These are phyloP conservation scores for Ceriops tagal DNA, from an alignment of 345 rosid genomes.

Conservation along the genomic window DNA sequence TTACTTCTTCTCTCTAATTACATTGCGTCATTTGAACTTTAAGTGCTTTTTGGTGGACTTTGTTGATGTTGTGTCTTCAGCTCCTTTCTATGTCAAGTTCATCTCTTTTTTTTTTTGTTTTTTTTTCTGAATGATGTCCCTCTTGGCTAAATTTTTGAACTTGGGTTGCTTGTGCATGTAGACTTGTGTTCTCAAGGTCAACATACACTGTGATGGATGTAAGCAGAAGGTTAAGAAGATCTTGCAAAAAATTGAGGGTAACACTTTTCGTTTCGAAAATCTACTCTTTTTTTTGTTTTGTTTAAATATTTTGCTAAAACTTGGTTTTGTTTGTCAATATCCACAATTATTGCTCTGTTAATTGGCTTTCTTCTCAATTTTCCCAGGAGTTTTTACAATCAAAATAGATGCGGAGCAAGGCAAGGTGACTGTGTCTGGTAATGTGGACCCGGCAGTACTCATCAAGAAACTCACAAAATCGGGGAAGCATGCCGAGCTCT, in stretches of 20 bases:
- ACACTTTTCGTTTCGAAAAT: too few relatives aligned
- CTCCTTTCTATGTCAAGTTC: not conserved
- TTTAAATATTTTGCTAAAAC: too few relatives aligned
- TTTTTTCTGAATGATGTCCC: not conserved
- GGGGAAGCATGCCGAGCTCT: not conserved
- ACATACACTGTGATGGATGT: not conserved
- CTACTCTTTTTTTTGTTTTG: too few relatives aligned
- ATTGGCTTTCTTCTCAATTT: not conserved
- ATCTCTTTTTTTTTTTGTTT: not conserved
- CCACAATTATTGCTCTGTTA: not conserved
- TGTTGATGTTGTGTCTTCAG: not conserved
- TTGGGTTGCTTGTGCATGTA: not conserved
- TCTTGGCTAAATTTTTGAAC: not conserved
- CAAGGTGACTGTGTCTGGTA: not conserved
- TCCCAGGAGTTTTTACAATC: not conserved
- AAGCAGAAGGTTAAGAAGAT: not conserved
- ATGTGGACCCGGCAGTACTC: not conserved
- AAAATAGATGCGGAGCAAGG: not conserved
- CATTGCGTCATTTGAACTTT: slow-evolving; percentile 24
- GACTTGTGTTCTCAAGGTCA: not conserved
- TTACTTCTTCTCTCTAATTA: not conserved
- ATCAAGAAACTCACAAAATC: not conserved
- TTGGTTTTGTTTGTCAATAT: not conserved
- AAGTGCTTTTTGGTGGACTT: not conserved
- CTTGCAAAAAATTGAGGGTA: not conserved